Conservation (phyloP, 2,329 filamentous ascomycete species). For the Colletotrichum sp. region DNA sequence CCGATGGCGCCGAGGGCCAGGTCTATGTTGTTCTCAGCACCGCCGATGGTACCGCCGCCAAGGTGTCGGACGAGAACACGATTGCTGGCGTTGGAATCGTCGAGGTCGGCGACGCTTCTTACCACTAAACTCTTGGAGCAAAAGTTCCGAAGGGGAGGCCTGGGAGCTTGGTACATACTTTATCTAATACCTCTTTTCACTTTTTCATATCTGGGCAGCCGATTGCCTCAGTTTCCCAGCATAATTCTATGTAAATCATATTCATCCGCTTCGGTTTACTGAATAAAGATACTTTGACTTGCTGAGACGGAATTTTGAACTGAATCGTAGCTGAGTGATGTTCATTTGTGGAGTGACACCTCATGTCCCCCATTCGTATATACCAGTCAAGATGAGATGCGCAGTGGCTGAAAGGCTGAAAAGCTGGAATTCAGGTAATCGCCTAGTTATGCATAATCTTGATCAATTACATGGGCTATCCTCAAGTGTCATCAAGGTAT, state of each 20-base stretch:
- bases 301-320: background rate
- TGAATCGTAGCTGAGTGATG: background rate
- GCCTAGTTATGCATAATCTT: background rate
- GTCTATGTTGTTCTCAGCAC: slow-evolving; percentile 44
- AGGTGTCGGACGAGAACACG: slow-evolving; percentile 39
- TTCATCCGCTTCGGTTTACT: background rate
- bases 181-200: background rate
- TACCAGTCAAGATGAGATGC: background rate
- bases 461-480: background rate
- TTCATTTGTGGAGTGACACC: background rate
- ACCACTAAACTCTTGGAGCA: background rate
- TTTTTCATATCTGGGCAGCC: background rate
- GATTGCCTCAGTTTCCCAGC: background rate
- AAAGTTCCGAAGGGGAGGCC: background rate
- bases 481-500: slow-evolving; percentile 20
- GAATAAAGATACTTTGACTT: background rate
- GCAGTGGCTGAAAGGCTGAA: background rate
- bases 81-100: slow-evolving; percentile 42
- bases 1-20: slow-evolving; percentile 39
- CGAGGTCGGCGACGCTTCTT: slow-evolving; percentile 24
- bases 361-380: background rate
- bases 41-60: slow-evolving; percentile 32
- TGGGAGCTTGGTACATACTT: background rate
- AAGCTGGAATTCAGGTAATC: background rate
- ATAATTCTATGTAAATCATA: background rate